These are phyloP conservation scores for Ceratocystiopsis brevicomis DNA, from an alignment of 2,329 filamentous ascomycete genomes.

Conservation along the genomic window DNA sequence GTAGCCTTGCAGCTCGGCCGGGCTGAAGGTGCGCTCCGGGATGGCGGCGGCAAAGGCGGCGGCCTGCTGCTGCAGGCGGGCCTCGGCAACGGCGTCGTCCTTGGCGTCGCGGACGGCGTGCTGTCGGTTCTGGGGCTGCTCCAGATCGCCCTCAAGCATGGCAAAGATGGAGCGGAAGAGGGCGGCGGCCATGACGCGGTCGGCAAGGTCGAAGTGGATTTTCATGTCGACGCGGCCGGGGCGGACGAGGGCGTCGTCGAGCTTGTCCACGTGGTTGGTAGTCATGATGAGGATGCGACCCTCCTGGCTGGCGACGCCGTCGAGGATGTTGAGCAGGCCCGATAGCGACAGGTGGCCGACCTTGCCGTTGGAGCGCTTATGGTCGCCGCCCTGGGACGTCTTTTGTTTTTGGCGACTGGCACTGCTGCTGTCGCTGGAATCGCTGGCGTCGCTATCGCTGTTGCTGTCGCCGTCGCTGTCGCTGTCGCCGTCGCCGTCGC, in stretches of 20 bases:
- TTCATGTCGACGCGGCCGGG: constrained; percentile 43
- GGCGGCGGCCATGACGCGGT: constrained; percentile 29
- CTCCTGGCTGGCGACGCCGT: constrained; percentile 49
- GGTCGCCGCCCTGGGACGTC: background rate
- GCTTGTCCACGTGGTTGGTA: constrained; percentile 42
- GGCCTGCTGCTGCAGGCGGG: constrained; percentile 27
- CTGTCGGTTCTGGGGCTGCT: constrained; percentile 11
- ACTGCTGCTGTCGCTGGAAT: constrained; percentile 4
- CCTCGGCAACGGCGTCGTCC: constrained; percentile 16
- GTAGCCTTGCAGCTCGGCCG: constrained; percentile 41
- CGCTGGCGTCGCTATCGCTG: constrained; percentile 5
- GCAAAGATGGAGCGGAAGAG: constrained; percentile 42
- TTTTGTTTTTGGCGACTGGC: too few relatives aligned
- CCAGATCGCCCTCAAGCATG: constrained; percentile 25
- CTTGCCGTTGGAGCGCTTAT: constrained; percentile 9
- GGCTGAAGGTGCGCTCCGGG: constrained; percentile 37
- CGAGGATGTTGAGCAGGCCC: constrained; percentile 62
- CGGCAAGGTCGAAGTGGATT: constrained; percentile 36
- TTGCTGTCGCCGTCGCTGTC: constrained; percentile 6
- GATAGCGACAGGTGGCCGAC: constrained; percentile 43
- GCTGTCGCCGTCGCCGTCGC: constrained; percentile 7
- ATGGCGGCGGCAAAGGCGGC: constrained; percentile 28
- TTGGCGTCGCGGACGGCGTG: background rate
- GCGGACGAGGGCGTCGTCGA: constrained; percentile 43
- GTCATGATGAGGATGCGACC: constrained; percentile 47